These are phyloP conservation scores for Gentiana dahurica DNA, from an alignment of 257 asterid species.

Conservation along the genomic window DNA sequence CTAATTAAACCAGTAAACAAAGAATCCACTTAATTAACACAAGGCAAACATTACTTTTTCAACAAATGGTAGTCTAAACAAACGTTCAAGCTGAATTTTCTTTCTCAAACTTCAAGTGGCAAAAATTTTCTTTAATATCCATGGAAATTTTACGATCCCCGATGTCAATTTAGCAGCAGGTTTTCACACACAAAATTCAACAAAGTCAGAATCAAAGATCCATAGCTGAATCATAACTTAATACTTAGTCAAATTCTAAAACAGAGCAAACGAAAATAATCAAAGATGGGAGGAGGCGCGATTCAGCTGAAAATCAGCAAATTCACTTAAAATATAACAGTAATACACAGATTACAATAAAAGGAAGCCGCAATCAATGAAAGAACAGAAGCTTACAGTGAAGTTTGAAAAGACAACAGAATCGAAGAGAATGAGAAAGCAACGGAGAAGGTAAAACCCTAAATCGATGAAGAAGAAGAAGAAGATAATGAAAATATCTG, in stretches of 20 bases:
- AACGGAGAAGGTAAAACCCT: slow-evolving; percentile 27
- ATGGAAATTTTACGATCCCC: no score
- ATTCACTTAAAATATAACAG: background rate
- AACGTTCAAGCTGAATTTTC: no score
- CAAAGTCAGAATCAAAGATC: background rate
- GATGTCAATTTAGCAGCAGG: background rate
- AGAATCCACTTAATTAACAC: no score
- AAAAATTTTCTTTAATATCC: no score
- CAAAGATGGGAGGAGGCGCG: background rate
- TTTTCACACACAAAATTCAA: background rate
- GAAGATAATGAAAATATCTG: slow-evolving; percentile 13
- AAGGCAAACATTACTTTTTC: no score
- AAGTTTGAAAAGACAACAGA: slow-evolving; percentile 1
- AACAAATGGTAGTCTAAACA: no score
- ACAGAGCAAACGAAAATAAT: background rate
- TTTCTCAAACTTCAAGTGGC: no score
- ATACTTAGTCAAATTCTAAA: background rate
- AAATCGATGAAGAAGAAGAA: slow-evolving; percentile 20
- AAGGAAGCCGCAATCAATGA: background rate
- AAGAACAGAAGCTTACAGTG: slow-evolving; percentile 11
- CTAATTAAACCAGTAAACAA: no score
- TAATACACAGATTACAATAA: background rate
- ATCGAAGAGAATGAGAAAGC: slow-evolving; percentile 5
- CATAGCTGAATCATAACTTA: background rate
- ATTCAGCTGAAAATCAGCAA: background rate